These are phyloP conservation scores for Lecanicillium sp. DNA, from an alignment of 2,329 filamentous ascomycete genomes.

Conservation along the genomic window DNA sequence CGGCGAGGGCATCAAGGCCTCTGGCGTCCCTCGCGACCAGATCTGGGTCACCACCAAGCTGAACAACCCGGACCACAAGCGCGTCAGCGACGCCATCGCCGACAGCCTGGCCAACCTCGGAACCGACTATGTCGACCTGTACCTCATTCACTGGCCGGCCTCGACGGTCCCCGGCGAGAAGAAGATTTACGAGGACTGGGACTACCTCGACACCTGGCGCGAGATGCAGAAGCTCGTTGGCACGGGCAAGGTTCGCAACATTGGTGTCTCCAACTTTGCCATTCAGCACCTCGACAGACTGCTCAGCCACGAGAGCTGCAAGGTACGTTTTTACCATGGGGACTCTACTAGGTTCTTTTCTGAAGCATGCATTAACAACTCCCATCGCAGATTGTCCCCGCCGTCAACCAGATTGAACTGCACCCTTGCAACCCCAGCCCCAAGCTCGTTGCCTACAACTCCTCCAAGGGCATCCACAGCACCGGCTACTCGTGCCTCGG, in stretches of 20 bases:
- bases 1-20: conserved; percentile 54
- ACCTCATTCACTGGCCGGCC: conserved; percentile 66
- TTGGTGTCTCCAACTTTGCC: conserved; percentile 74
- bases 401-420: conserved; percentile 77
- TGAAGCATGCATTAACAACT: too few relatives aligned
- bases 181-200: conserved; percentile 69
- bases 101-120: conserved; percentile 52
- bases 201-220: conserved; percentile 72
- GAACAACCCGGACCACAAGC: conserved; percentile 70
- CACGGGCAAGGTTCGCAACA: conserved; percentile 66
- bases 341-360: too few relatives aligned
- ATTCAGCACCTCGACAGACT: conserved; percentile 71
- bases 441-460: conserved; percentile 66
- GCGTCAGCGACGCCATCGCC: conserved; percentile 53
- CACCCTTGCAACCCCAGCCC: conserved; percentile 77
- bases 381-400: conserved; percentile 43
- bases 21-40: conserved; percentile 55
- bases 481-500: conserved; percentile 70
- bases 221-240: conserved; percentile 59
- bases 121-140: conserved; percentile 60
- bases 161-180: conserved; percentile 54
- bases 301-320: conserved; percentile 54
- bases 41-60: conserved; percentile 76
- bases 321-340: conserved; percentile 41
- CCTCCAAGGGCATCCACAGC: conserved; percentile 63